Evolutionary conservation across 2,329 filamentous ascomycete species (phyloP).

Genomic region (Teratosphaeria zuluensis): DNA sequence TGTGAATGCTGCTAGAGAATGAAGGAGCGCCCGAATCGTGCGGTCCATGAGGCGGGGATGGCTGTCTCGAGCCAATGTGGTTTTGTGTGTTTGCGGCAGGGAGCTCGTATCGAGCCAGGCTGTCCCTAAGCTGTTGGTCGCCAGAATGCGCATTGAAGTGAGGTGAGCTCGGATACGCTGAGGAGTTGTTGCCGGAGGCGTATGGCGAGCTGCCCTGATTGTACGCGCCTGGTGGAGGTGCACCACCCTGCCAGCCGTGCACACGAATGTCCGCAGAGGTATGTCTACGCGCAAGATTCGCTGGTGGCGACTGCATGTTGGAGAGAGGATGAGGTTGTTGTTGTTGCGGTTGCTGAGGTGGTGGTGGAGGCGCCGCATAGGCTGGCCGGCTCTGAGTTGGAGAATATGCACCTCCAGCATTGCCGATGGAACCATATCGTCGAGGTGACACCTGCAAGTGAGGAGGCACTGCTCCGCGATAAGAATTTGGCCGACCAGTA

Average conservation of each 20-base stretch:
- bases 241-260: constrained; percentile 58
- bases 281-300: constrained; percentile 70
- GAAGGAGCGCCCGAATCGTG: constrained; percentile 23
- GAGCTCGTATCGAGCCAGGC: constrained; percentile 57
- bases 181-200: constrained; percentile 51
- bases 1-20: constrained; percentile 41
- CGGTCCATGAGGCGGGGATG: constrained; percentile 33
- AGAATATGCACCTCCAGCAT: constrained; percentile 40
- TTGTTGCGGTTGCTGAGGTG: constrained; percentile 44
- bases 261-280: constrained; percentile 90
- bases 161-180: constrained; percentile 60
- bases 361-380: constrained; percentile 53
- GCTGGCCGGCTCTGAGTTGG: constrained; percentile 63
- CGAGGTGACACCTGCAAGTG: constrained; percentile 62
- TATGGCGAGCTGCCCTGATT: constrained; percentile 51
- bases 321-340: constrained; percentile 54
- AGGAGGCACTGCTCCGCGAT: constrained; percentile 71
- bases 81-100: constrained; percentile 30
- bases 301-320: constrained; percentile 47
- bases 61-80: constrained; percentile 38
- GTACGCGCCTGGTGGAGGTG: constrained; percentile 42
- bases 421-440: constrained; percentile 70
- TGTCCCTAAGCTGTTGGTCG: constrained; percentile 50
- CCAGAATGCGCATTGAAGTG: constrained; percentile 36
- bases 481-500: constrained; percentile 45